Percentiles rank a stretch among this genome's conserved stretches.
phyloP scores from a whole-genome alignment of 805 yeast species.

The Kuraishia capsulata region DNA sequence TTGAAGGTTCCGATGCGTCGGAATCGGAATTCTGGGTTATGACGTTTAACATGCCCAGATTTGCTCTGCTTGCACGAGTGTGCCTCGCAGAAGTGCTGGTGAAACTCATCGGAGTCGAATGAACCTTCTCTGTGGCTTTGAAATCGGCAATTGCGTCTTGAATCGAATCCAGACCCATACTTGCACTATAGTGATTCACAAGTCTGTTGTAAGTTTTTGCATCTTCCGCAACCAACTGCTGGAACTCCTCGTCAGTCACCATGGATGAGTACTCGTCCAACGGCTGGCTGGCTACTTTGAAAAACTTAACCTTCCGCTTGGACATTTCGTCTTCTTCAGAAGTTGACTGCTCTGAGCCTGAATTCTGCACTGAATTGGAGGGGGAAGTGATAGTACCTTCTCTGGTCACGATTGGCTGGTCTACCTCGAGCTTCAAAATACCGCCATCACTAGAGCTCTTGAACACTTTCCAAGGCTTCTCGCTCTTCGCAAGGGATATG shows the following conservation, averaged over 20 bases:
- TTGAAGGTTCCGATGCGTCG: neutral
- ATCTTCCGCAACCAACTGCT: slow-evolving; percentile 15
- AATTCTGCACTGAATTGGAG: slow-evolving; percentile 3
- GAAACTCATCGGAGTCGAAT: neutral
- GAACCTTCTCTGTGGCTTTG: neutral
- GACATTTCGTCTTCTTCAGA: too few species aligned
- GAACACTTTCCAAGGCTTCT: slow-evolving; percentile 15
- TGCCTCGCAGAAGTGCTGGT: neutral
- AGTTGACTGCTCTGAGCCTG: slow-evolving; percentile 2
- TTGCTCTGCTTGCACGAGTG: neutral
- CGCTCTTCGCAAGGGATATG: slow-evolving; percentile 18
- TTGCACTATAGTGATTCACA: slow-evolving; percentile 10
- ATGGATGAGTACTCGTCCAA: slow-evolving; percentile 23
- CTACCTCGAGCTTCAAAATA: neutral
- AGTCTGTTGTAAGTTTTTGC: slow-evolving; percentile 15
- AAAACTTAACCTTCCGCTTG: too few species aligned
- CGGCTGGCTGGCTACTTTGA: too few species aligned
- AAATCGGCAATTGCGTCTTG: neutral
- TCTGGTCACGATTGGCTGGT: neutral
- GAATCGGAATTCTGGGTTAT: too few species aligned
- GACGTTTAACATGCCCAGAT: too few species aligned
- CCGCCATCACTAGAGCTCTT: neutral
- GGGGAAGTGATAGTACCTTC: neutral
- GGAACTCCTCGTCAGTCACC: slow-evolving; percentile 22
- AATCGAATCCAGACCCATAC: slow-evolving; percentile 6